Base-by-base conservation (phyloP, 78 protist species). In the Dictyostelium capitatum region DNA sequence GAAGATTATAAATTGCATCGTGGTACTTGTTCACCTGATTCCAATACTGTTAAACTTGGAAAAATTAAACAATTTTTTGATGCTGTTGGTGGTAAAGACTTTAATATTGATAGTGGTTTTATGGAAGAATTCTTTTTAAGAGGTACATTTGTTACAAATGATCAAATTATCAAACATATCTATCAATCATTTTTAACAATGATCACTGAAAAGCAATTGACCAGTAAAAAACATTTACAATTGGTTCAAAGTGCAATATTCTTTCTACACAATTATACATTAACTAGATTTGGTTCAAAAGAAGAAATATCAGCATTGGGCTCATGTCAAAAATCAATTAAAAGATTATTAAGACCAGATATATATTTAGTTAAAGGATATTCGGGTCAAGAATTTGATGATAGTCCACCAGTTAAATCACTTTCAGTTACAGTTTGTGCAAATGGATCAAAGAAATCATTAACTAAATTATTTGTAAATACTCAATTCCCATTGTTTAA, bases 401-500 rank as follows among this genome's bases (percentile, higher is more conserved):
- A 25, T n/a, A 59, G 20, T 46, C 46, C 53, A 65, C 25, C 8
- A 20, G 81, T 75, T 6, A 41, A 23, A 32, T 79, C 84, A 57
- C 59, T 79, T 4, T 19, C 30, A 4, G 32, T 32, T 28, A 28
- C 28, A 6, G 43, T 79, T 11, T 57, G 70, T 41, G 9, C 62
- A 10, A 79, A 79, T 59, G 84, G 84, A 7, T 9, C 41, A 6
- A 56, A 43, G 14, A 54, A 78, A 9, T 43, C 30, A 9, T 9
- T 79, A 1, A 25, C 54, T 53, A 79, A 12, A 3, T 20, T 46
- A 41, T 79, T 79, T 43, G 70, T 79, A 11, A 37, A 37, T n/a
- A 57, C 84, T 8, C 72, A 79, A 62, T 79, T 79, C 54, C 37
- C 12, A 6, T 19, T 41, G 46, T 57, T 79, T 20, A 72, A 72